Percentiles rank a stretch among this genome's conserved stretches.
phyloP scores from a whole-genome alignment of 306 rosid genomes.

The Delonix regia region DNA sequence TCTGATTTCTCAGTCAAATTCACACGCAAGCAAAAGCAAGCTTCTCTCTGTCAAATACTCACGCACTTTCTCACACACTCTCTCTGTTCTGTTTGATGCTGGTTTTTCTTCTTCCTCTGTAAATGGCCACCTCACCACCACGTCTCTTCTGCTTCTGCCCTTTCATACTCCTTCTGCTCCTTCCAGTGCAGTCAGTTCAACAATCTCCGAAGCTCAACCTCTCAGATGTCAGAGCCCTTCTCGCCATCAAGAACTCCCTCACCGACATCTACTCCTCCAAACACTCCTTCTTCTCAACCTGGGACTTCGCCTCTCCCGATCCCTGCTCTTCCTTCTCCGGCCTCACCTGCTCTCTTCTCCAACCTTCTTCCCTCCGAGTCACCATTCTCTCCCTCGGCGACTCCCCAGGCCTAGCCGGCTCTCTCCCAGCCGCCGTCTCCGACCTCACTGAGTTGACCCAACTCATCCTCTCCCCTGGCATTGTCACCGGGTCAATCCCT shows the following conservation, averaged over 20 bases:
- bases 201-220: slow-evolving; percentile 28
- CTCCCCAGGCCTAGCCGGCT: slow-evolving; percentile 61
- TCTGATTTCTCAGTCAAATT: background rate
- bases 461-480: slow-evolving; percentile 75
- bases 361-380: slow-evolving; percentile 44
- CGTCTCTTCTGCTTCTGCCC: background rate
- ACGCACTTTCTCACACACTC: background rate
- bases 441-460: slow-evolving; percentile 66
- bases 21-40: background rate
- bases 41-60: background rate
- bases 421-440: slow-evolving; percentile 54
- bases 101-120: background rate
- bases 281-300: slow-evolving; percentile 65
- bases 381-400: slow-evolving; percentile 64
- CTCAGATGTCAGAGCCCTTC: slow-evolving; percentile 62
- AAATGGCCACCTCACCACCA: slow-evolving; percentile 35
- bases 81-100: background rate
- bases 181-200: slow-evolving; percentile 25
- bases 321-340: slow-evolving; percentile 85
- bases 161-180: background rate
- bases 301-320: slow-evolving; percentile 67
- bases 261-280: slow-evolving; percentile 50
- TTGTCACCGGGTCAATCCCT: slow-evolving; percentile 79
- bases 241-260: slow-evolving; percentile 55
- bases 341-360: slow-evolving; percentile 48